Base-by-base conservation (phyloP, 1,139 yeast genomes). In the Yamadazyma oceani region DNA sequence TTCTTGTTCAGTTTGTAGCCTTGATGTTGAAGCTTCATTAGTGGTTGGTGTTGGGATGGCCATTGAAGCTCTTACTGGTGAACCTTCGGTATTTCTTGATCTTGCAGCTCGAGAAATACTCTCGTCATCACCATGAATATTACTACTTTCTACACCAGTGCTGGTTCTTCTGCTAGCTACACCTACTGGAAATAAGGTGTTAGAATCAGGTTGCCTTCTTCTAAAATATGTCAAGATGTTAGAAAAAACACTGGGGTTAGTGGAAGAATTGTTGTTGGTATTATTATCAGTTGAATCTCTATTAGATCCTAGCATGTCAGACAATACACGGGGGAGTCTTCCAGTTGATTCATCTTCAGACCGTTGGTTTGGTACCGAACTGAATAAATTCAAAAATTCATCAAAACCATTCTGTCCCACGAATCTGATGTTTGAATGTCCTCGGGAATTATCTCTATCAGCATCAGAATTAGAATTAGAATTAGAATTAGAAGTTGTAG, bases 121-220 rank as follows among this genome's bases (percentile, higher is more conserved):
- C 13, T 6, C 6, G 13, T 29, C 30, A 16, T 31, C 13, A 32
- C 12, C 32, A 17, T 41, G 43, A 14, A 44, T 42, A 29, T 34
- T 37, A 13, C 46, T 51, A 1, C 80, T 75, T 25, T 64, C 71
- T 2, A 77, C 75, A 0, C 82, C 82, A 36, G 52, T 49, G 1
- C 64, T 54, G 0, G 78, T 72, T 49, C 84, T 59, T 48, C 78
- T 63, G 45, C 82, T 76, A 2, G 73, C 58, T 15, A 78, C 74
- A 0, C 82, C 82, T 3, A 69, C 51, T 0, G 77, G 74, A 46
- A 73, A 75, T 40, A 70, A 47, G 2, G 63, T 50, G 19, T 55
- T 16, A 9, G 22, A 15, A 6, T 24, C 27, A 32, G 23, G 45
- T 35, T 28, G 42, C 32, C 46, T 48, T 37, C 60, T 45, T 26